phyloP scores from a whole-genome alignment of 176 grass and related monocot genomes.

The Avena insularis region DNA sequence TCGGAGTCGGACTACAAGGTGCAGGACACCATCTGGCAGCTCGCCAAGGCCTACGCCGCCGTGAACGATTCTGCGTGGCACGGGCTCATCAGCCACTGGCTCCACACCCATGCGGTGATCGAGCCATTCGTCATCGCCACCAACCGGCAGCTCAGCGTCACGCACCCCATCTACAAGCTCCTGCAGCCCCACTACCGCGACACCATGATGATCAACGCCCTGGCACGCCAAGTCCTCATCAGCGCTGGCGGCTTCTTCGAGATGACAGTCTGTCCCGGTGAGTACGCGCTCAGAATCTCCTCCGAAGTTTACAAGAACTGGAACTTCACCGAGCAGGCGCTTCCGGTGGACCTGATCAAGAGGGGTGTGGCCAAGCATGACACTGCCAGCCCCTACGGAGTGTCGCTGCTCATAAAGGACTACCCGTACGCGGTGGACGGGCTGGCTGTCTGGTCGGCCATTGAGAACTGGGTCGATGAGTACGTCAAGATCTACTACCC shows the following conservation, averaged over 20 bases:
- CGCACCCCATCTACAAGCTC: slow-evolving; percentile 19
- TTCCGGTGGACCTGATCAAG: slow-evolving; percentile 30
- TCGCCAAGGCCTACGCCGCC: slow-evolving; percentile 44
- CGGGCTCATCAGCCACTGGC: slow-evolving; percentile 29
- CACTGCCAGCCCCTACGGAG: background rate
- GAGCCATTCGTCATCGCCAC: background rate
- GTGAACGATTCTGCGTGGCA: slow-evolving; percentile 40
- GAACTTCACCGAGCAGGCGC: slow-evolving; percentile 22
- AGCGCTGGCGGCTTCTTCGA: slow-evolving; percentile 5
- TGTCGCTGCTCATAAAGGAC: slow-evolving; percentile 37
- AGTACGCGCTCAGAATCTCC: slow-evolving; percentile 19
- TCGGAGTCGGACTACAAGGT: background rate
- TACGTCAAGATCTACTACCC: slow-evolving; percentile 60
- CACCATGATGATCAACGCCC: slow-evolving; percentile 11
- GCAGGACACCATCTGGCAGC: slow-evolving; percentile 26
- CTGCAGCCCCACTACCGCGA: slow-evolving; percentile 23
- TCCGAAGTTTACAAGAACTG: slow-evolving; percentile 32
- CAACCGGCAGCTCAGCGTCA: slow-evolving; percentile 17
- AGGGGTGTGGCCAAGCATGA: slow-evolving; percentile 10
- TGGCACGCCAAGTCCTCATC: background rate
- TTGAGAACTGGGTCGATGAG: slow-evolving; percentile 4
- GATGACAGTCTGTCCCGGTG: background rate
- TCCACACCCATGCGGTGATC: background rate
- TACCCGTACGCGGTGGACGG: slow-evolving; percentile 1
- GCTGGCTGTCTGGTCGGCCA: background rate